Base-by-base conservation (phyloP, 148 eudicot species). In the Agrostemma githago region DNA sequence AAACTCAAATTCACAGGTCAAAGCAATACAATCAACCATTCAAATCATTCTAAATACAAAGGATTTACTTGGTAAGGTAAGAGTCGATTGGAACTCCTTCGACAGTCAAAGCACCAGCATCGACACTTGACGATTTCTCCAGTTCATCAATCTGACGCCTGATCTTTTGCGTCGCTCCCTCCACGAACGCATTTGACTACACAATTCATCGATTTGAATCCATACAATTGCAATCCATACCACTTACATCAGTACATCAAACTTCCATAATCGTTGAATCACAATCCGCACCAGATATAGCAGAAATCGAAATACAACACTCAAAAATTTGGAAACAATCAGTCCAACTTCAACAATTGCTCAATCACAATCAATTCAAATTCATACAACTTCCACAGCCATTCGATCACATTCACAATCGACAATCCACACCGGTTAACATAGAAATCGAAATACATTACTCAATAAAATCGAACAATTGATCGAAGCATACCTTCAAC, bases 81-180 rank as follows among this genome's bases (percentile, higher is more conserved):
- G 99, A 89, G 72, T 95, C 98, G 69, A 95, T 86, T 4, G 98
- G 94, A 81, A 95, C 94, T 42, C 97, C 98, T 82, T 92, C 98
- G 42, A 92, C 98, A 15, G 93, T 89, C 82, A 92, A 87, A 54
- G 90, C 83, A 72, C 92, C 91, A 48, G 84, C 87, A 75, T 85
- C 72, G 66, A 88, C 91, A 4, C 98, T 93, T 0, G 96, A 88
- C 41, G 87, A 87, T 85, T 77, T 89, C 86, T 91, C 99, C 84
- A 92, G 68, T 60, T 95, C 99, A 81, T 95, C 99, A 77, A 95
- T 90, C 91, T 95, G 99, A 73, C 99, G 92, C 78, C 99, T 82
- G 71, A 92, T 92, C 88, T 95, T 95, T 76, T 90, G 97, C 21
- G 97, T 90, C 68, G 85, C 90, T 39, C 88, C 91, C 78, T 89